Evolutionary conservation across 1,139 yeast species (phyloP), one percentile per base, ranked within the genome.

Genomic region (Pichia sp.): DNA sequence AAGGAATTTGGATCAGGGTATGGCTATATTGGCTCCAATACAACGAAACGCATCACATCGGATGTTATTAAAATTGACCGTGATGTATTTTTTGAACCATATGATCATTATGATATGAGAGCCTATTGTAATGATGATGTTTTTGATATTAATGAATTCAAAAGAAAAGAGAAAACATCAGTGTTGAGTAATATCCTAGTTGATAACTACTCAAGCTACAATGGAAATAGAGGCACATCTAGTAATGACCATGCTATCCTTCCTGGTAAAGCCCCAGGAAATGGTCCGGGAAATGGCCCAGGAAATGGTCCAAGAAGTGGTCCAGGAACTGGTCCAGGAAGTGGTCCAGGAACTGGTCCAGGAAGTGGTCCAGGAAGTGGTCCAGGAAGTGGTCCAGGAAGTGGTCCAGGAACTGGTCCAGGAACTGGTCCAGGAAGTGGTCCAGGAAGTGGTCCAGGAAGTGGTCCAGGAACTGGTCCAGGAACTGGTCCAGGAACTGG

Each of bases 11-110:
- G 44, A 6, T 38, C 42, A 5, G 47, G 45, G 3, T 44, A 44
- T 36, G 47, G 47, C 3, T 41, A 41, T 20, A 44, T 44, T 34
- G 47, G 47, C 9, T 41, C 42, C 7, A 36, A 36, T 28, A 28
- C 39, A 18, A 31, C 32, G 2, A n/a, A 34, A 10, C 21, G 11
- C 9, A n/a, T 18, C 1, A 18, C n/a, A 3, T 28, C 24, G 6
- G 14, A 26, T 6, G 14, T 18, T 11, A n/a, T n/a, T 4, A 23
- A 23, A 30, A 24, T 39, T 10, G 5, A 14, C 24, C 14, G 37
- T 25, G 21, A 22, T 20, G 14, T 18, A 9, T 54, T 49, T 32
- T 48, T 49, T 44, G 61, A 57, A 31, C 61, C 62, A 1, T 57
- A 49, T 41, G 62, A 58, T 18, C 38, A 46, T 31, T 59, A 58